phyloP scores from a whole-genome alignment of 768 basidiomycete genomes.

The Amanita muscaria region DNA sequence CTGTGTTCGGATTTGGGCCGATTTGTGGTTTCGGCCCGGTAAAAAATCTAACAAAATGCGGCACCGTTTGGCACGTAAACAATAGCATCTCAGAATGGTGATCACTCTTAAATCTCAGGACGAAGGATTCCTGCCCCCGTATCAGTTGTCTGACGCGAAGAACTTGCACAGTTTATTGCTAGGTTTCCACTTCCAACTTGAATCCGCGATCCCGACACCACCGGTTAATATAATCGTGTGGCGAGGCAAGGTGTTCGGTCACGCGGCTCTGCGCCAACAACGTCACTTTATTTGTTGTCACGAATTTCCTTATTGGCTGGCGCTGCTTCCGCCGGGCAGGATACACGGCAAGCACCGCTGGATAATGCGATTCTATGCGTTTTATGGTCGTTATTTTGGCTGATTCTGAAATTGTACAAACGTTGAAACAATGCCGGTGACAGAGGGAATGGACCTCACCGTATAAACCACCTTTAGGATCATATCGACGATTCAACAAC shows the following conservation, averaged over 20 bases:
- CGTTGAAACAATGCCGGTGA: too few species aligned
- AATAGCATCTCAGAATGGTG: constrained; percentile 16
- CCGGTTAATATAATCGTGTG: constrained; percentile 5
- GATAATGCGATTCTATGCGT: too few species aligned
- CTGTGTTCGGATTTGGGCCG: constrained; percentile 56
- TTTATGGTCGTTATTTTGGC: too few species aligned
- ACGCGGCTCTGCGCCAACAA: constrained; percentile 4
- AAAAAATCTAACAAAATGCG: constrained; percentile 27
- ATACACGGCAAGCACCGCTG: too few species aligned
- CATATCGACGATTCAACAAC: too few species aligned
- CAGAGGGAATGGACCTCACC: too few species aligned
- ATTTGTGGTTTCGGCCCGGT: constrained; percentile 53
- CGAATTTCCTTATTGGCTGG: constrained; percentile 5
- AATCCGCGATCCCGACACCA: background rate
- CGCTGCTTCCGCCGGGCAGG: background rate
- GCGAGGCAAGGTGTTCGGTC: background rate
- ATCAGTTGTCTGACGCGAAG: background rate
- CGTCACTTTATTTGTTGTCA: constrained; percentile 2
- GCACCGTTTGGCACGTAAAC: constrained; percentile 31
- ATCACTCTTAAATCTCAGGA: constrained; percentile 8
- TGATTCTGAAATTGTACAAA: too few species aligned
- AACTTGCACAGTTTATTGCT: too few species aligned
- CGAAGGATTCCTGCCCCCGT: background rate
- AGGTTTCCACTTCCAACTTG: background rate
- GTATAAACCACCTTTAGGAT: too few species aligned